A percentile compares a stretch with the other conserved stretches of the same genome.
Evolutionary conservation across 177 flowering plant species (phyloP).

Genomic region (Vitis hybrid): DNA sequence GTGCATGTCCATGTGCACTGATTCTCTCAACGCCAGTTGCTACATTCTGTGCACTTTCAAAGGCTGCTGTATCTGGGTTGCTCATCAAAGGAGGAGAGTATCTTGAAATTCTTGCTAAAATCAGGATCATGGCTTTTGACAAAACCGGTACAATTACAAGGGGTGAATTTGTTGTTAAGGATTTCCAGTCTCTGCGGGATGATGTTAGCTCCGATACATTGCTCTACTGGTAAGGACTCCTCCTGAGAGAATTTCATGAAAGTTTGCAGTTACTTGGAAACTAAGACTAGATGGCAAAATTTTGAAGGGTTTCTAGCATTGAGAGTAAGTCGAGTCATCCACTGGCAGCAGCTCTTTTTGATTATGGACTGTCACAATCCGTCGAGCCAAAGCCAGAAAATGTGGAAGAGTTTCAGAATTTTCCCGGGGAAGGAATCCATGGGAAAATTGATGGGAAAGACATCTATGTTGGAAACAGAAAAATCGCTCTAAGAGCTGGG

Average conservation of each 20-base stretch:
- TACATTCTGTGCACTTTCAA: slow-evolving; percentile 77
- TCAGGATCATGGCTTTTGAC: slow-evolving; percentile 74
- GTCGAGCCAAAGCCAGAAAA: slow-evolving; percentile 67
- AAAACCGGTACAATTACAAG: slow-evolving; percentile 89
- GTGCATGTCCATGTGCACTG: slow-evolving; percentile 95
- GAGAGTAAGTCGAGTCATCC: slow-evolving; percentile 98
- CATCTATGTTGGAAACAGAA: slow-evolving; percentile 69
- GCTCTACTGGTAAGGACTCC: slow-evolving; percentile 64
- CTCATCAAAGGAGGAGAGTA: slow-evolving; percentile 84
- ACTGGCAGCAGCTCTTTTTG: slow-evolving; percentile 80
- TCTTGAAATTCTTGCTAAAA: slow-evolving; percentile 67
- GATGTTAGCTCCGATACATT: slow-evolving; percentile 47
- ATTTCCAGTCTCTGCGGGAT: slow-evolving; percentile 38
- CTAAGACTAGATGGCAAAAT: not conserved
- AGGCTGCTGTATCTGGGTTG: slow-evolving; percentile 75
- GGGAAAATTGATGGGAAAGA: slow-evolving; percentile 70
- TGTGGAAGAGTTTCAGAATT: slow-evolving; percentile 65
- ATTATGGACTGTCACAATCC: slow-evolving; percentile 45
- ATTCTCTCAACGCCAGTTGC: slow-evolving; percentile 94
- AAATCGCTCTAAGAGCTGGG: slow-evolving; percentile 63
- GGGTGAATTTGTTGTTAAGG: slow-evolving; percentile 70
- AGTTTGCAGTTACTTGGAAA: not conserved
- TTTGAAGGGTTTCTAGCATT: slow-evolving; percentile 84
- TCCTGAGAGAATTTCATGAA: not conserved
- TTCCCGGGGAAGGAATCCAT: slow-evolving; percentile 86